Base-by-base conservation (phyloP, 352 stramenopile genomes). In the Globisporangium apiculatum region DNA sequence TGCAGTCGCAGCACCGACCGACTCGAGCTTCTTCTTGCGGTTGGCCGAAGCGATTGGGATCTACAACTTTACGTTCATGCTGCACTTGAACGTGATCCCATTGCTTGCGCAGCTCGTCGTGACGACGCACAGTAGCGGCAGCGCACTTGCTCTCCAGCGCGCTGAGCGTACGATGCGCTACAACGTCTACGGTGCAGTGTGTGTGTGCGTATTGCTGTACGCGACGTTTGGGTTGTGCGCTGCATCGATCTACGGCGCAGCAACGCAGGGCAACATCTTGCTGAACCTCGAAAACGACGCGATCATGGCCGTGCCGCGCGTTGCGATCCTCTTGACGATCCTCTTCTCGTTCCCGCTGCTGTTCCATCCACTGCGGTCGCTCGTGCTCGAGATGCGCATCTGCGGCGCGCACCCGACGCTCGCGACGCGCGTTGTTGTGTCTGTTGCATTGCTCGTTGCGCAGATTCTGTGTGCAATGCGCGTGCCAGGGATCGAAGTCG, bases 11-110 rank as follows among this genome's bases (percentile, higher is more conserved):
- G 5, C 17, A 58, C 24, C 37, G 68, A 62, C 24, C 46, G 36
- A 24, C 14, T 17, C 12, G 11, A 40, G 4, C 48, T 17, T 7
- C 9, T 31, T 9, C 18, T 15, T 11, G 18, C 78, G 76, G 7
- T 71, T 79, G 48, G 58, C 76, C 12, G 76, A 87, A 57, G 64
- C 73, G 4, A 64, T 89, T 46, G 88, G 78, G 18, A 86, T 93
- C 65, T 91, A 83, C 72, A 91, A 83, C 58, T 91, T 87, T 58
- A 79, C 79, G n/a, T 93, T 91, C 65, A 89, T 91, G 79, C 86
- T 89, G 75, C 83, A 93, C 31, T 57, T 93, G 58, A 93, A 93
- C 60, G 62, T 93, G 14, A 60, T 91, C 18, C 80, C 83, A 64
- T 66, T 91, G 12, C 91, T 89, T 58, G 78, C 86, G 49, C 74